Evolutionary conservation across 2,329 filamentous ascomycete species (phyloP).

Genomic region (Dactylellina haptotyla): DNA sequence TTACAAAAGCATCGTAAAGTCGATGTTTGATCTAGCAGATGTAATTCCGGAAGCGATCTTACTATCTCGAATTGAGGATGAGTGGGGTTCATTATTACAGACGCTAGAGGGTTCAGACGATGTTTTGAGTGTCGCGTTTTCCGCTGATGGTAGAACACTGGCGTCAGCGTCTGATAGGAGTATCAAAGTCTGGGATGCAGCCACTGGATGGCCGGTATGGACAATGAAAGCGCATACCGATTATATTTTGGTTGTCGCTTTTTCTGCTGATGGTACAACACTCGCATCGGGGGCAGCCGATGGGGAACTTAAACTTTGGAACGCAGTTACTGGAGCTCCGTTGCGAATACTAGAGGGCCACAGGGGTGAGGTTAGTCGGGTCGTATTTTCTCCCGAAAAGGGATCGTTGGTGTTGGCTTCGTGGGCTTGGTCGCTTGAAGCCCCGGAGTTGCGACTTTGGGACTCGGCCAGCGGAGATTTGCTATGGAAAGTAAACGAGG

Average conservation of each 20-base stretch:
- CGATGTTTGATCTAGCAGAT: not conserved
- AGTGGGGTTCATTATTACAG: constrained; percentile 9
- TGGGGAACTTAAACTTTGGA: not conserved
- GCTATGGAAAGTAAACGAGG: too few species aligned
- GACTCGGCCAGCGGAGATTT: too few species aligned
- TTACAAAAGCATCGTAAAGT: not conserved
- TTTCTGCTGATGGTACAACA: too few species aligned
- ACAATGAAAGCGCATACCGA: too few species aligned
- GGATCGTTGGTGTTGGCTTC: too few species aligned
- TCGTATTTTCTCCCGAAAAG: too few species aligned
- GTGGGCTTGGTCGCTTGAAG: too few species aligned
- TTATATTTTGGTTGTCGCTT: too few species aligned
- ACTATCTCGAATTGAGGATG: not conserved
- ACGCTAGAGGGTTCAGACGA: not conserved
- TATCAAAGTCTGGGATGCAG: not conserved
- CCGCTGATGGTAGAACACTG: not conserved
- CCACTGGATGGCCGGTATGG: too few species aligned
- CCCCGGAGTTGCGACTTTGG: too few species aligned
- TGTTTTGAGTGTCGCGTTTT: not conserved
- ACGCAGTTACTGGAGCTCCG: not conserved
- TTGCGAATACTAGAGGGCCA: not conserved
- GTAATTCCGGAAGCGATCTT: not conserved
- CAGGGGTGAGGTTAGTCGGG: not conserved
- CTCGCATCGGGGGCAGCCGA: not conserved
- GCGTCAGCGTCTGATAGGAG: not conserved